These are phyloP conservation scores for Nemania abortiva DNA, from an alignment of 2,329 filamentous ascomycete species.

Conservation along the genomic window DNA sequence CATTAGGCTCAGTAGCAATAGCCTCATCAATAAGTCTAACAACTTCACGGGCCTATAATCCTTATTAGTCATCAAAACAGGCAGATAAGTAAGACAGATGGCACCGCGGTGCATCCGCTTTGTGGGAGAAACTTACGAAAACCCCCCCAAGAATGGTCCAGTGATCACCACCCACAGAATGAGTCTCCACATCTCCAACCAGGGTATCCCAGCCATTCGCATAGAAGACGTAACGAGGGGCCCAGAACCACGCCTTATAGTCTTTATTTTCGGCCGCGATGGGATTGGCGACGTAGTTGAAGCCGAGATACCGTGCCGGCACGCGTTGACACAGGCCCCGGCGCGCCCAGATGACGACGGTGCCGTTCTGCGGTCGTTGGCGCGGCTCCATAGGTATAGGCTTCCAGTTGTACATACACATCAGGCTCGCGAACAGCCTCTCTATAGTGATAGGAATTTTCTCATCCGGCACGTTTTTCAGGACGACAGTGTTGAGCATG, in stretches of 20 bases:
- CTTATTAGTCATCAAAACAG: conserved; percentile 8
- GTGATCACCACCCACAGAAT: conserved; percentile 36
- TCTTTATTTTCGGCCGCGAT: conserved; percentile 34
- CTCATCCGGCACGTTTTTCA: no score
- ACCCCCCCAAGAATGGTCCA: conserved; percentile 38
- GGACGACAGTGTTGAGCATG: neutral
- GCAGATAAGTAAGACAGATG: neutral
- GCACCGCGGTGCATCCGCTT: neutral
- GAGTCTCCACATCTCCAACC: conserved; percentile 30
- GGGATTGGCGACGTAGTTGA: conserved; percentile 3
- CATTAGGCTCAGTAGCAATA: neutral
- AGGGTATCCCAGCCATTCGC: conserved; percentile 38
- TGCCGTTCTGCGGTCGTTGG: conserved; percentile 23
- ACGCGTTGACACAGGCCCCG: conserved; percentile 24
- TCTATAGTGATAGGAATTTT: no score
- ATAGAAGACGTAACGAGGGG: conserved; percentile 28
- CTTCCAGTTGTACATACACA: conserved; percentile 38
- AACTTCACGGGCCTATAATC: conserved; percentile 22
- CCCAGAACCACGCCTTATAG: conserved; percentile 36
- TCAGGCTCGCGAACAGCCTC: conserved; percentile 28
- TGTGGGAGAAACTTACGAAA: conserved; percentile 32
- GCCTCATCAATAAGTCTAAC: conserved; percentile 31
- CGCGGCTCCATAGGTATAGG: conserved; percentile 31
- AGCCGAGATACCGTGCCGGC: neutral
- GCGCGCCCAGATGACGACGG: conserved; percentile 38